Evolutionary conservation across 2,329 filamentous ascomycete genomes (phyloP).

Genomic region (Aspergillus luchuensis): DNA sequence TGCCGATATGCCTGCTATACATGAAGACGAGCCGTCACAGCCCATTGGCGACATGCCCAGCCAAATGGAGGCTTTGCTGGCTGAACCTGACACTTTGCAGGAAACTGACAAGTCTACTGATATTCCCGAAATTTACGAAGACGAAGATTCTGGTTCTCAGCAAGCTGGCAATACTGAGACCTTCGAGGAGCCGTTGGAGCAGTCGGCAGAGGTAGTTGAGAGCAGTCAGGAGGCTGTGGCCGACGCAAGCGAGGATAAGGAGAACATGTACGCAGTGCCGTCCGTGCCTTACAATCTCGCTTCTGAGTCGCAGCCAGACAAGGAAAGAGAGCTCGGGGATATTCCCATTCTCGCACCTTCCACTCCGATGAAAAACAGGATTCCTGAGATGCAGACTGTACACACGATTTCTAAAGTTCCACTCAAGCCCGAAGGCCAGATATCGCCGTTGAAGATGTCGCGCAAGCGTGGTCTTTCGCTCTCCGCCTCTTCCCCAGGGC

Average conservation of each 20-base stretch:
- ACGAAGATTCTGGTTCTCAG: constrained; percentile 11
- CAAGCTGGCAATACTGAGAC: constrained; percentile 6
- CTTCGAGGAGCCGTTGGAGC: constrained; percentile 6
- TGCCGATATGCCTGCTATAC: constrained; percentile 20
- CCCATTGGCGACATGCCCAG: too few relatives aligned
- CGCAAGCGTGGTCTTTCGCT: constrained; percentile 55
- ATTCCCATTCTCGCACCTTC: constrained; percentile 42
- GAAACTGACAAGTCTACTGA: constrained; percentile 9
- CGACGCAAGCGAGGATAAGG: constrained; percentile 6
- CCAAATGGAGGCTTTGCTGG: too few relatives aligned
- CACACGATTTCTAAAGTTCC: constrained; percentile 78
- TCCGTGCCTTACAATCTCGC: not conserved
- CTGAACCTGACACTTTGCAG: not conserved
- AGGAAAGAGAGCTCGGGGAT: constrained; percentile 34
- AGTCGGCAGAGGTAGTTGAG: constrained; percentile 20
- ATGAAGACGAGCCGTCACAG: constrained; percentile 24
- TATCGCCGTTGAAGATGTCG: constrained; percentile 49
- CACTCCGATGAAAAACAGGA: constrained; percentile 57
- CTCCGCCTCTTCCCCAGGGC: constrained; percentile 48
- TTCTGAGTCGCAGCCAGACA: constrained; percentile 38
- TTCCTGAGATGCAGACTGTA: constrained; percentile 56
- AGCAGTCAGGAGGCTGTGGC: constrained; percentile 6
- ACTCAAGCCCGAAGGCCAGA: constrained; percentile 64
- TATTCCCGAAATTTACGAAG: constrained; percentile 27
- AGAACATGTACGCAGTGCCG: not conserved